Evolutionary conservation across 352 stramenopile species (phyloP).

Genomic region (Phytopythium ostracodes): DNA sequence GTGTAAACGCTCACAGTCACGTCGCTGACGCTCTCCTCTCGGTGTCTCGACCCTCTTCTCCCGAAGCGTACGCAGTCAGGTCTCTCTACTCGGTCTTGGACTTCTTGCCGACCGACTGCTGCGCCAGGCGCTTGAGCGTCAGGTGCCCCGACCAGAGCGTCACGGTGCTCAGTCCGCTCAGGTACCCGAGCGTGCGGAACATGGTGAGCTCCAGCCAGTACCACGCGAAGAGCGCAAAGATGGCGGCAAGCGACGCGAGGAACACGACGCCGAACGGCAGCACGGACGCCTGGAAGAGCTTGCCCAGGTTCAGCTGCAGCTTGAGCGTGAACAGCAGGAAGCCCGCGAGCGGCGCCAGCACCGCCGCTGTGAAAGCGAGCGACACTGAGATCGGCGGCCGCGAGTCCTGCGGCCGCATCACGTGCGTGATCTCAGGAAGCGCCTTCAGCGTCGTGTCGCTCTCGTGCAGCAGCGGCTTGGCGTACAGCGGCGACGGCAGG

Average conservation of each 20-base stretch:
- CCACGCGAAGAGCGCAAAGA: conserved; percentile 73
- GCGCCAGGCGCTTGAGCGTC: conserved; percentile 71
- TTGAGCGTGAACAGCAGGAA: conserved; percentile 66
- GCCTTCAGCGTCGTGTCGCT: conserved; percentile 84
- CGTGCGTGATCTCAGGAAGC: conserved; percentile 84
- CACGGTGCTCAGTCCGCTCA: conserved; percentile 51
- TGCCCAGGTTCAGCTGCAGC: conserved; percentile 58
- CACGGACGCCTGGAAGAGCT: conserved; percentile 59
- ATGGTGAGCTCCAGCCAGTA: conserved; percentile 91
- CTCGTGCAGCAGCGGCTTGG: conserved; percentile 81
- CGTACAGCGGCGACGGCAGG: conserved; percentile 77
- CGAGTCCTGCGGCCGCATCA: conserved; percentile 76
- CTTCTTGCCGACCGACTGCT: conserved; percentile 34
- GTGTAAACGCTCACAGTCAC: neutral
- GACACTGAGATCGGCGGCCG: conserved; percentile 65
- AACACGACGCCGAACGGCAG: conserved; percentile 74
- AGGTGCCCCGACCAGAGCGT: conserved; percentile 68
- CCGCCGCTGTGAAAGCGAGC: conserved; percentile 58
- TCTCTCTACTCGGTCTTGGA: conserved; percentile 53
- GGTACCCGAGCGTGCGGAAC: conserved; percentile 77
- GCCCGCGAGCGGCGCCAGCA: conserved; percentile 47
- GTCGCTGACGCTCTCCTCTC: neutral
- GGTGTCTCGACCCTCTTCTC: neutral
- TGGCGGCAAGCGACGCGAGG: conserved; percentile 62
- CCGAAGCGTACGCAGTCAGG: neutral